Evolutionary conservation across 2,329 filamentous ascomycete genomes (phyloP), one percentile per base, ranked within the genome.

Genomic region (Blastomyces emzantsi): DNA sequence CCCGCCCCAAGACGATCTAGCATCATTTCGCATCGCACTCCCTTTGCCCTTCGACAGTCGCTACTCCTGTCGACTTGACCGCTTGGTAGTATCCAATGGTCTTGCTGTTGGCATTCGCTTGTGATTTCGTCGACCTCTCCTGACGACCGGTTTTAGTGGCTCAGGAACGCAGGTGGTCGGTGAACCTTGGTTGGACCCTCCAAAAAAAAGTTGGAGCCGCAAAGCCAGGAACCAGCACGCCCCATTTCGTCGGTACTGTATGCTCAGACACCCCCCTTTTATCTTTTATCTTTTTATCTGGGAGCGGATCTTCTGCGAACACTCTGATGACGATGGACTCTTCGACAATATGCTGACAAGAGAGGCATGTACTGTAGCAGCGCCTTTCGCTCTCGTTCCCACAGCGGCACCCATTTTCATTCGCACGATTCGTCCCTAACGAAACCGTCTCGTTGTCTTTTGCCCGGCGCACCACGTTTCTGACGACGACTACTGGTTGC

Each of bases 381-480:
- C 55, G 11, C n/a, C 36, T 7, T 11, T 56, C n/a, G 3, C 30
- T 28, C 13, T 43, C 55, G 11, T 58, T 43, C 55, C 33, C 55
- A 15, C n/a, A 51, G 13, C 41, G 36, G 41, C 28, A 17, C 17
- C 43, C 43, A 36, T 36, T 49, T 43, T 8, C 15, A 60, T 49
- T 49, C 58, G 28, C 43, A 49, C 43, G 15, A 60, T 49, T 60
- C 43, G 57, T 22, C 43, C 25, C 25, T 60, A 49, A 60, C 41
- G 58, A 60, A 60, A 49, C 28, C 43, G 58, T 39, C 28, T 43
- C 28, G 43, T 15, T 43, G 25, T 49, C 25, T 60, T 58, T 60
- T 60, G 43, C 58, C 58, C 28, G 58, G 45, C 58, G 58, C 41
- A 49, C 58, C 43, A 49, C 58, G 58, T 45, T 59, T 45, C 51